Percentiles rank a stretch among this genome's conserved stretches.
phyloP scores from a whole-genome alignment of 78 protist species.

The Tieghemostelium lacteum region DNA sequence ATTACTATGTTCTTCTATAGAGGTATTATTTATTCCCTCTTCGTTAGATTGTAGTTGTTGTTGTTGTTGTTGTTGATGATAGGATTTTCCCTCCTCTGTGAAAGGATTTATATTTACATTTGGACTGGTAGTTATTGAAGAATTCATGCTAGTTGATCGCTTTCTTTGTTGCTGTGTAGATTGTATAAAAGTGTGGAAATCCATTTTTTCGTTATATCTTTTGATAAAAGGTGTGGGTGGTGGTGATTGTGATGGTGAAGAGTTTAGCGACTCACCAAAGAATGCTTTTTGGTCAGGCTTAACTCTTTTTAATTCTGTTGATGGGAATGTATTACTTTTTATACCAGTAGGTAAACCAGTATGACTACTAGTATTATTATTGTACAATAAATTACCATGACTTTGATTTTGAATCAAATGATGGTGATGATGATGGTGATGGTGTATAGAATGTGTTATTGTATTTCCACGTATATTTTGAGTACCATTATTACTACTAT shows the following conservation, averaged over 20 bases:
- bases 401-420: not conserved
- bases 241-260: conserved; percentile 73
- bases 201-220: not conserved
- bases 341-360: not conserved
- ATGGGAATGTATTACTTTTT: conserved; percentile 17
- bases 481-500: not conserved
- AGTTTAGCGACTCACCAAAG: not conserved
- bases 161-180: not conserved
- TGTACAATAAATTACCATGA: not conserved
- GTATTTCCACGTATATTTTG: not conserved
- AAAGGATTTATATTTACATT: conserved; percentile 50
- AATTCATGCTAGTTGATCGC: conserved; percentile 55
- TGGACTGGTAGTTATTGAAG: not conserved
- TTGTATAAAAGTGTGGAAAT: not conserved
- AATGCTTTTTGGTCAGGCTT: conserved; percentile 72
- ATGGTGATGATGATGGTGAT: not conserved
- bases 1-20: not conserved
- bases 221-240: conserved; percentile 64
- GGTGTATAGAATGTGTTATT: not conserved
- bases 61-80: conserved; percentile 9
- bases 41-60: not conserved
- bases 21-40: not conserved
- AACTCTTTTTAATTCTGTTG: conserved; percentile 12
- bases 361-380: not conserved
- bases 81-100: conserved; percentile 31